Evolutionary conservation across 2,329 filamentous ascomycete species (phyloP).

Genomic region (Salinomyces thailandicus): DNA sequence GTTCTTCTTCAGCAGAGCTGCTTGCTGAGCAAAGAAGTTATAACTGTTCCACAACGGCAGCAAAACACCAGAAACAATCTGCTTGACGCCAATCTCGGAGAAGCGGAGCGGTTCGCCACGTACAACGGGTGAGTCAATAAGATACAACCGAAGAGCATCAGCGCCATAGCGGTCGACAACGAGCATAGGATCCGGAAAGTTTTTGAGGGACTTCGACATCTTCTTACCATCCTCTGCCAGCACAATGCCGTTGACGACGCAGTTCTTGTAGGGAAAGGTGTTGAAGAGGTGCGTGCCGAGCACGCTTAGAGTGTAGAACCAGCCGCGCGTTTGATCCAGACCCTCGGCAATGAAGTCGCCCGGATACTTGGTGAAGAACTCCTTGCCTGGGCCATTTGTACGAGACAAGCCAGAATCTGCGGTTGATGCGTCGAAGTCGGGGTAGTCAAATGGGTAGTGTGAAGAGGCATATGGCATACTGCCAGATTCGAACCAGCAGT

Average conservation of each 20-base stretch:
- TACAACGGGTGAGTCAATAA: conserved; percentile 94
- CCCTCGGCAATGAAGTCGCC: conserved; percentile 93
- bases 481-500: conserved; percentile 95
- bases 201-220: conserved; percentile 96
- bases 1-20: conserved; percentile 75
- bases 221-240: conserved; percentile 94
- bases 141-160: conserved; percentile 84
- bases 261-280: conserved; percentile 81
- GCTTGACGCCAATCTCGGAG: conserved; percentile 85
- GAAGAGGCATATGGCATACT: conserved; percentile 89
- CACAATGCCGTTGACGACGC: conserved; percentile 92
- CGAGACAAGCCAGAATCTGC: conserved; percentile 19
- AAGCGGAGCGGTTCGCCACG: conserved; percentile 83
- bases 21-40: conserved; percentile 90
- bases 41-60: conserved; percentile 93
- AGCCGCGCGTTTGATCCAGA: conserved; percentile 85
- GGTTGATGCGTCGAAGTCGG: conserved; percentile 40
- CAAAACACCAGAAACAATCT: conserved; percentile 85
- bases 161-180: conserved; percentile 84
- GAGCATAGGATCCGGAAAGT: conserved; percentile 78
- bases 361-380: conserved; percentile 71
- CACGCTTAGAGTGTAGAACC: conserved; percentile 91
- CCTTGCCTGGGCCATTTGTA: conserved; percentile 27
- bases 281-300: conserved; percentile 82
- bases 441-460: conserved; percentile 87